phyloP scores from a whole-genome alignment of 352 stramenopile genomes.

The Globisporangium paddicum region DNA sequence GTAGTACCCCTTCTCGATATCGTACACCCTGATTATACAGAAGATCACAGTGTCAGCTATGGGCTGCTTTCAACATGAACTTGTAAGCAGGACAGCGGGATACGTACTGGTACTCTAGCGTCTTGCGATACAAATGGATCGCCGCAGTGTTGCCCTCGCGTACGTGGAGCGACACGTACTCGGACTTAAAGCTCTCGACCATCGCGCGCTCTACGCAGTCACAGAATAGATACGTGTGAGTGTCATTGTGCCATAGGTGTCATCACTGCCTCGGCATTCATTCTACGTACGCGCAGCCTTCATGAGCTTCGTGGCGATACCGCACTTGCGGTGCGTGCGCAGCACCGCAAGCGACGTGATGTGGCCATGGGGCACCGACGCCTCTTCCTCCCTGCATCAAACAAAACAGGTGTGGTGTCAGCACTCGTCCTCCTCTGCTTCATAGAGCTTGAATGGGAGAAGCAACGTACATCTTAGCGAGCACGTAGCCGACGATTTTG shows the following conservation, averaged over 20 bases:
- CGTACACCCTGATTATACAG: constrained; percentile 83
- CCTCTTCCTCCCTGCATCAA: constrained; percentile 66
- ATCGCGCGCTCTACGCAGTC: constrained; percentile 86
- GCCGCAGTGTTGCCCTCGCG: constrained; percentile 97
- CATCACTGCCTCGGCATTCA: too few relatives aligned
- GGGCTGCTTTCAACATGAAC: background rate
- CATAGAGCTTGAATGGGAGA: too few relatives aligned
- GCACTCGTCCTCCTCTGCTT: too few relatives aligned
- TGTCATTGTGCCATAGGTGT: too few relatives aligned
- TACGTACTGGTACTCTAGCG: constrained; percentile 94
- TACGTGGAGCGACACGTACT: constrained; percentile 99
- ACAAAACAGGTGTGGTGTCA: background rate
- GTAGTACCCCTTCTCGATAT: constrained; percentile 99
- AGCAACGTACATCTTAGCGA: constrained; percentile 99
- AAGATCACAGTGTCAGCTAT: background rate
- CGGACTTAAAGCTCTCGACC: constrained; percentile 96
- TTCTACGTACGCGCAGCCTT: constrained; percentile 83
- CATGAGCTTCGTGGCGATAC: constrained; percentile 99
- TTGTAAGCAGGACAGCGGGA: background rate
- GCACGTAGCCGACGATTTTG: constrained; percentile 99
- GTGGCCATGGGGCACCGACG: constrained; percentile 92
- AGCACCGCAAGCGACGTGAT: constrained; percentile 99
- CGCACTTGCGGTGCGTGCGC: constrained; percentile 95
- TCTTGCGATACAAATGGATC: constrained; percentile 98
- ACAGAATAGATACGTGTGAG: background rate